A percentile compares a stretch with the other conserved stretches of the same genome.
Evolutionary conservation across 345 rosid genomes (phyloP).

Genomic region (Camelina sativa): DNA sequence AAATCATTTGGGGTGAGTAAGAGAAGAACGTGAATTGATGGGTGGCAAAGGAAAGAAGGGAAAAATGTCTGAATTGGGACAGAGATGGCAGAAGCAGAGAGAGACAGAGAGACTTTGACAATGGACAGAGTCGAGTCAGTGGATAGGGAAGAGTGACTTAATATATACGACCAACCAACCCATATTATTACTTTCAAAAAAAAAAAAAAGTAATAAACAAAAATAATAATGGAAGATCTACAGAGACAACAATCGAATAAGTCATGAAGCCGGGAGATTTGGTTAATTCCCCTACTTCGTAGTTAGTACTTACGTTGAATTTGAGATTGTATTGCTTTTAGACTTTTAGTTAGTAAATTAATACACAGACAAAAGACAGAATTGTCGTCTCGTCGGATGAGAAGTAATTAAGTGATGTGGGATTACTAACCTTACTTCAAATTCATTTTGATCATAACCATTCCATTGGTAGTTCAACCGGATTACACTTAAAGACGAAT

Average conservation of each 20-base stretch:
- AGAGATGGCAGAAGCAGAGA: conserved; percentile 37
- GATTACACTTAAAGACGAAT: too few species aligned
- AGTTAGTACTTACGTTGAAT: too few species aligned
- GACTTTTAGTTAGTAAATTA: too few species aligned
- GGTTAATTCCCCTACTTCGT: background rate
- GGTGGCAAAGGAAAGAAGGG: conserved; percentile 21
- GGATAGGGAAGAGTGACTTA: conserved; percentile 41
- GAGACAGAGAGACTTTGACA: conserved; percentile 10
- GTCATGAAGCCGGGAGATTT: background rate
- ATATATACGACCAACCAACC: conserved; percentile 33
- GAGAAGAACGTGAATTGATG: conserved; percentile 36
- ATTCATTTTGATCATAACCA: too few species aligned
- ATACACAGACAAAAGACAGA: too few species aligned
- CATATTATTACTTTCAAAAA: background rate
- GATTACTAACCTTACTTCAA: too few species aligned
- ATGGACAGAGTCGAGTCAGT: conserved; percentile 2
- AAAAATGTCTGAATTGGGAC: conserved; percentile 31
- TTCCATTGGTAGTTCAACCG: too few species aligned
- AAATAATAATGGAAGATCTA: background rate
- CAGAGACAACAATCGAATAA: background rate
- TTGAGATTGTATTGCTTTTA: background rate
- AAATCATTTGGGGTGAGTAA: conserved; percentile 17
- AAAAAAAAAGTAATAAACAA: background rate
- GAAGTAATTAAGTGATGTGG: too few species aligned
- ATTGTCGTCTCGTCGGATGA: too few species aligned